Evolutionary conservation across 768 basidiomycete species (phyloP), one percentile per base, ranked within the genome.

Genomic region (Termitomyces sp.): DNA sequence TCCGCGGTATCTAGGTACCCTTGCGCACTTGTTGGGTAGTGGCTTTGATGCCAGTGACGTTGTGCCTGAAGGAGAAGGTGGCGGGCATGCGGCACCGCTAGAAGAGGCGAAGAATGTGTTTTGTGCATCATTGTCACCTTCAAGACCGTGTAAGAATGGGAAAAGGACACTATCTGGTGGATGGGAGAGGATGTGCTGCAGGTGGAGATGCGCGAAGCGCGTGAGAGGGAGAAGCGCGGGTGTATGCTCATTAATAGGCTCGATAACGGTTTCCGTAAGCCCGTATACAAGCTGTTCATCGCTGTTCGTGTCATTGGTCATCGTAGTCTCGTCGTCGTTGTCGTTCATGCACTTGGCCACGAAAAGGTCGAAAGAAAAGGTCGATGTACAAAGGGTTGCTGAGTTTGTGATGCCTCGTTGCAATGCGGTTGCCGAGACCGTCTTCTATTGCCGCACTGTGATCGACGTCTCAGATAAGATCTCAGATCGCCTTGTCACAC

Each of bases 91-190:
- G 7, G 63, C 55, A 44, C 42, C 43, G 11, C 17, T 43, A 6
- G 70, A 68, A 10, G 77, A 66, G 11, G 81, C 78, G 67, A 95
- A 95, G 77, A 94, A 94, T 21, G 79, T 76, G 64, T 89, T 91
- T 73, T 93, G 92, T 0, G 85, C 84, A 15, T 80, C 71, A 66
- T 92, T 91, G 57, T 85, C 79, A 60, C 90, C 86, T 64, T 94
- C 92, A 58, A 94, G 77, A 44, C 92, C 90, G 64, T 94, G 93
- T 15, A 93, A 73, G 72, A 94, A 96, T 0, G 93, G 93, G 68
- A 96, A 96, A 56, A 94, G 81, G 62, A 87, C 79, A 41, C 78
- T 76, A 72, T 96, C 93, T 0, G 88, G 87, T 1, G 90, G 83
- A 69, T 94, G 89, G 1, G 82, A 71, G 56, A 81, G 76, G 60